Percentiles rank a stretch among this genome's conserved stretches.
These are phyloP conservation scores for Xylaria digitata DNA, from an alignment of 2,329 filamentous ascomycete species.

Conservation along the genomic window DNA sequence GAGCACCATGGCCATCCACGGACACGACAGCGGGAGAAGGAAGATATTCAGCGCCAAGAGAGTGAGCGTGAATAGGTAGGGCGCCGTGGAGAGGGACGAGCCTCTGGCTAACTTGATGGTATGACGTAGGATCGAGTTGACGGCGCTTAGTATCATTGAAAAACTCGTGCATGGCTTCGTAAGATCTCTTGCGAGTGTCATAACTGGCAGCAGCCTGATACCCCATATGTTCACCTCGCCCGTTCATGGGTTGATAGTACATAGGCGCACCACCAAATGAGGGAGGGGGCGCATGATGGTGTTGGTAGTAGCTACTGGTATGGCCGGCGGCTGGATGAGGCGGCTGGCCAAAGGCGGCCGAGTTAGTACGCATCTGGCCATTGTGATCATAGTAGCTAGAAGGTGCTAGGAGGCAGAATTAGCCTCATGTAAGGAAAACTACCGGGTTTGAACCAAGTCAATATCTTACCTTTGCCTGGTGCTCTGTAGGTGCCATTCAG, in stretches of 20 bases:
- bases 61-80: conserved; percentile 69
- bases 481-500: conserved; percentile 64
- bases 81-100: conserved; percentile 83
- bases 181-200: conserved; percentile 84
- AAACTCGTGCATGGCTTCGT: conserved; percentile 91
- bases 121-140: conserved; percentile 88
- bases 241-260: conserved; percentile 76
- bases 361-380: conserved; percentile 69
- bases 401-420: conserved; percentile 60
- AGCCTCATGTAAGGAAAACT: conserved; percentile 54
- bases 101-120: conserved; percentile 89
- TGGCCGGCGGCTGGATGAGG: conserved; percentile 62
- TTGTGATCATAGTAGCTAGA: conserved; percentile 74
- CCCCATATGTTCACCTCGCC: conserved; percentile 70
- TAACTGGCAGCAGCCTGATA: conserved; percentile 65
- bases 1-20: conserved; percentile 64
- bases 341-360: conserved; percentile 63
- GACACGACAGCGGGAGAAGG: conserved; percentile 62
- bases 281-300: conserved; percentile 58
- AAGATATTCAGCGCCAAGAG: conserved; percentile 68
- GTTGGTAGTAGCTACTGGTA: conserved; percentile 70
- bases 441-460: conserved; percentile 39
- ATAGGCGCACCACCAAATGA: conserved; percentile 77
- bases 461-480: conserved; percentile 64
- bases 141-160: conserved; percentile 93